Evolutionary conservation across 75 land plant species (phyloP).

Genomic region (Isoetes taiwanensis): DNA sequence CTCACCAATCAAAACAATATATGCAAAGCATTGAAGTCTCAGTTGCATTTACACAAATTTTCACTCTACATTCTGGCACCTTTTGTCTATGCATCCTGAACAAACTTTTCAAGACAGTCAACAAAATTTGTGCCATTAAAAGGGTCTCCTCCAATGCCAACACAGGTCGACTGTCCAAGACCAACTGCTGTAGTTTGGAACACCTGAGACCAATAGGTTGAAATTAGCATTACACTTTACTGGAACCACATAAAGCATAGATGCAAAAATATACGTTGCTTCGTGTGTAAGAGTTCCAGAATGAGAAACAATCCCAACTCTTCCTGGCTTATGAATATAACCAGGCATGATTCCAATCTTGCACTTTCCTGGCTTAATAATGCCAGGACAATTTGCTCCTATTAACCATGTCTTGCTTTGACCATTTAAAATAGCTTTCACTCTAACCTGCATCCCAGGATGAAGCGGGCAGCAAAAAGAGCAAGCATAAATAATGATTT

Average conservation of each 20-base stretch:
- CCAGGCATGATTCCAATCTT: slow-evolving; percentile 16
- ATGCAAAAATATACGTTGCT: slow-evolving; percentile 18
- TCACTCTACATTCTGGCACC: slow-evolving; percentile 2
- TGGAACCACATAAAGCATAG: neutral
- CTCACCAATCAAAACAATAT: slow-evolving; percentile 78
- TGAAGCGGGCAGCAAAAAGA: no score
- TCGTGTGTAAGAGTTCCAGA: slow-evolving; percentile 12
- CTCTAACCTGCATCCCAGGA: slow-evolving; percentile 21
- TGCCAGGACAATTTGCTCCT: slow-evolving; percentile 12
- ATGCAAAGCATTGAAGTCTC: no score
- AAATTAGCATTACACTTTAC: neutral
- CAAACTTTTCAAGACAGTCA: slow-evolving; percentile 10
- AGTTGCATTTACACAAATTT: no score
- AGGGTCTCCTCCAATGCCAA: slow-evolving; percentile 12
- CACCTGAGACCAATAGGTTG: slow-evolving; percentile 19
- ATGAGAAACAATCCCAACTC: slow-evolving; percentile 9
- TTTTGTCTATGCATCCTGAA: slow-evolving; percentile 9
- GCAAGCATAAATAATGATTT: no score
- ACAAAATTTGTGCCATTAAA: slow-evolving; percentile 13
- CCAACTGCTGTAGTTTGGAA: slow-evolving; percentile 13
- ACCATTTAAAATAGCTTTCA: neutral
- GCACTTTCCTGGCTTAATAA: slow-evolving; percentile 10
- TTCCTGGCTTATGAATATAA: slow-evolving; percentile 8
- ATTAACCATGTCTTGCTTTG: slow-evolving; percentile 8
- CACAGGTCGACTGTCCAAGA: slow-evolving; percentile 9